Evolutionary conservation across 768 basidiomycete species (phyloP).

Genomic region (Podaxis sp.): DNA sequence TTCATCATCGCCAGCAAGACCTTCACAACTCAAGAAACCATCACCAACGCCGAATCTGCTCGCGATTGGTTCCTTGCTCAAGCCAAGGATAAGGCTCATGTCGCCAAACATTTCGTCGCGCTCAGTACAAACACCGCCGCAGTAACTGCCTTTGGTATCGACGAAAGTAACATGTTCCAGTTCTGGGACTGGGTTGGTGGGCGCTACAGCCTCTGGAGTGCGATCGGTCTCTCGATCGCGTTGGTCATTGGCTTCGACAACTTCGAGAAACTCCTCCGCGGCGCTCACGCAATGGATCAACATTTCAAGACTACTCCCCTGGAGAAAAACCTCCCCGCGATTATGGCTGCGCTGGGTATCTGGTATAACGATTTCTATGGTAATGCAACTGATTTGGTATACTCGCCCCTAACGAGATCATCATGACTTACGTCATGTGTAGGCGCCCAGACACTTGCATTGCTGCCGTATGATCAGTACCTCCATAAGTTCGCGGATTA

Average conservation of each 20-base stretch:
- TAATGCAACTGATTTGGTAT: constrained; percentile 18
- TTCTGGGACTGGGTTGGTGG: constrained; percentile 99
- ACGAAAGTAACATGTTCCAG: constrained; percentile 93
- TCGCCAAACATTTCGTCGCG: constrained; percentile 99
- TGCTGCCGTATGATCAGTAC: constrained; percentile 98
- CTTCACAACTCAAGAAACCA: constrained; percentile 99
- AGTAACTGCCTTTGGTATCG: constrained; percentile 92
- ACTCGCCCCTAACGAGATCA: not conserved
- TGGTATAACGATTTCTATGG: constrained; percentile 99
- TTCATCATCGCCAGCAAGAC: constrained; percentile 99
- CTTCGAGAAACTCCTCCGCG: constrained; percentile 86
- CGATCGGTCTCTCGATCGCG: constrained; percentile 94
- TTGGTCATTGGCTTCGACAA: constrained; percentile 92
- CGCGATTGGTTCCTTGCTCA: constrained; percentile 88
- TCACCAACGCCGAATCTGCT: constrained; percentile 96
- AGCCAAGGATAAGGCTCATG: constrained; percentile 86
- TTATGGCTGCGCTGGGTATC: constrained; percentile 86
- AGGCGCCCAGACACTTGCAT: constrained; percentile 92
- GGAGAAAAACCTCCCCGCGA: constrained; percentile 88
- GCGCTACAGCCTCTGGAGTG: constrained; percentile 97
- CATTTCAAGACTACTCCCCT: constrained; percentile 90
- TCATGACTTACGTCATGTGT: constrained; percentile 11
- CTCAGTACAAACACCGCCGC: constrained; percentile 95
- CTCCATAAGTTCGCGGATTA: constrained; percentile 99
- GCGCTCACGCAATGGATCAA: constrained; percentile 97